Percentiles rank a stretch among this genome's conserved stretches.
These are phyloP conservation scores for Geosmithia flava DNA, from an alignment of 2,329 filamentous ascomycete species.

Conservation along the genomic window DNA sequence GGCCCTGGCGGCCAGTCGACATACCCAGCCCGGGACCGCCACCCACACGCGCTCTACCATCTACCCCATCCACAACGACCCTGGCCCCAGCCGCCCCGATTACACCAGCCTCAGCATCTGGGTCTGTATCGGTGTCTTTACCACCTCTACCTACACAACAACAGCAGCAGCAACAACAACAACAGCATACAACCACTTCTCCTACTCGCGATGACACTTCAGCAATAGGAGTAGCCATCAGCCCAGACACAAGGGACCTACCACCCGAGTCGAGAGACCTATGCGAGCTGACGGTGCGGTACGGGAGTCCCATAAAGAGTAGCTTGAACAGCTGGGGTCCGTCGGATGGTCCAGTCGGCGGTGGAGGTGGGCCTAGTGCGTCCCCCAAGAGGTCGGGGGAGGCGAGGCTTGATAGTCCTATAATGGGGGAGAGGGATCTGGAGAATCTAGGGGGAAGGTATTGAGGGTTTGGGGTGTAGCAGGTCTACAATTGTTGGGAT, in stretches of 20 bases:
- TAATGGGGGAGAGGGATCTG: constrained; percentile 11
- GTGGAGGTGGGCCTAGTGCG: constrained; percentile 4
- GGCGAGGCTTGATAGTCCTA: constrained; percentile 4
- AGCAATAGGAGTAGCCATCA: constrained; percentile 6
- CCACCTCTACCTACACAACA: too few species aligned
- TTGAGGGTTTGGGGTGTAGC: constrained; percentile 1
- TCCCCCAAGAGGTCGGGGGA: constrained; percentile 2
- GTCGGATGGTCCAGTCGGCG: neutral
- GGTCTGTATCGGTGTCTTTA: too few species aligned
- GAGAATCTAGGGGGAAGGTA: constrained; percentile 15
- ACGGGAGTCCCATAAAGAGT: constrained; percentile 12
- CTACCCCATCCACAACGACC: constrained; percentile 10
- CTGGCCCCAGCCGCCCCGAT: neutral
- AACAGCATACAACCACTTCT: too few species aligned
- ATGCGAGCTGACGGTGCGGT: constrained; percentile 16
- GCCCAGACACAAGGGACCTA: constrained; percentile 6
- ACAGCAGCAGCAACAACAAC: too few species aligned
- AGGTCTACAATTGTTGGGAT: neutral
- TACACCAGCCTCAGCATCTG: neutral
- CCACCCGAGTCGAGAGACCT: constrained; percentile 13
- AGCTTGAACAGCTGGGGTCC: constrained; percentile 19
- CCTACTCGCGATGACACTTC: neutral
- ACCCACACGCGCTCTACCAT: constrained; percentile 29
- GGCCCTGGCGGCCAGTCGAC: constrained; percentile 5
- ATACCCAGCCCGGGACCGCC: constrained; percentile 27